These are phyloP conservation scores for Trichoderma parareesei DNA, from an alignment of 495 filamentous ascomycete species.

Conservation along the genomic window DNA sequence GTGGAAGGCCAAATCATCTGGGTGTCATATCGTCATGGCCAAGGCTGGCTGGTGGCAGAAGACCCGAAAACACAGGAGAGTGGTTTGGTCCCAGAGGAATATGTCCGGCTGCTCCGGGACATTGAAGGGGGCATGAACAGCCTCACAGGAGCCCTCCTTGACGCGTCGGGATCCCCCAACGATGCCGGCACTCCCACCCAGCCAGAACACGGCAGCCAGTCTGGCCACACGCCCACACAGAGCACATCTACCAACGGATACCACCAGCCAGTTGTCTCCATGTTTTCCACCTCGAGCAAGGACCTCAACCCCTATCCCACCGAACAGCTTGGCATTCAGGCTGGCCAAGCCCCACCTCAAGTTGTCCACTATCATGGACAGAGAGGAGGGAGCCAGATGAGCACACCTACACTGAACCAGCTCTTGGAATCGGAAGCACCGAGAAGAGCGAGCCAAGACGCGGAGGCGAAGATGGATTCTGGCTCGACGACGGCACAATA, in stretches of 20 bases:
- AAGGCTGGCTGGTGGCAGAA: slow-evolving; percentile 94
- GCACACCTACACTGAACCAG: slow-evolving; percentile 45
- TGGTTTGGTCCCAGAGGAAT: slow-evolving; percentile 92
- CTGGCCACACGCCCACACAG: slow-evolving; percentile 33
- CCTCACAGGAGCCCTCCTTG: slow-evolving; percentile 35
- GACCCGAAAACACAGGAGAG: slow-evolving; percentile 82
- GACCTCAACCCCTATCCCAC: slow-evolving; percentile 66
- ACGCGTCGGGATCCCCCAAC: slow-evolving; percentile 35
- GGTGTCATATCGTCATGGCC: slow-evolving; percentile 90
- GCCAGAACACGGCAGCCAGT: slow-evolving; percentile 35
- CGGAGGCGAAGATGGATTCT: slow-evolving; percentile 21
- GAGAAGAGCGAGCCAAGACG: slow-evolving; percentile 34
- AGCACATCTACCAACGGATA: slow-evolving; percentile 44
- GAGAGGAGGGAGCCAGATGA: slow-evolving; percentile 50
- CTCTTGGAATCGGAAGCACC: slow-evolving; percentile 30
- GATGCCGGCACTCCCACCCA: slow-evolving; percentile 50
- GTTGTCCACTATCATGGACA: slow-evolving; percentile 55
- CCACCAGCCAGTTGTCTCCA: slow-evolving; percentile 60
- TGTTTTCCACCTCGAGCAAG: slow-evolving; percentile 68
- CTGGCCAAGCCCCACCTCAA: slow-evolving; percentile 51
- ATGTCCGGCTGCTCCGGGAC: slow-evolving; percentile 85
- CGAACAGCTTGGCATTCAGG: slow-evolving; percentile 49
- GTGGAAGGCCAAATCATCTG: slow-evolving; percentile 93
- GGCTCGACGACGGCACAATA: slow-evolving; percentile 14
- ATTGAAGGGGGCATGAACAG: slow-evolving; percentile 64